Evolutionary conservation across 1,284 basidiomycete species (phyloP), one percentile per base, ranked within the genome.

Genomic region (Phellopilus nigrolimitatus): DNA sequence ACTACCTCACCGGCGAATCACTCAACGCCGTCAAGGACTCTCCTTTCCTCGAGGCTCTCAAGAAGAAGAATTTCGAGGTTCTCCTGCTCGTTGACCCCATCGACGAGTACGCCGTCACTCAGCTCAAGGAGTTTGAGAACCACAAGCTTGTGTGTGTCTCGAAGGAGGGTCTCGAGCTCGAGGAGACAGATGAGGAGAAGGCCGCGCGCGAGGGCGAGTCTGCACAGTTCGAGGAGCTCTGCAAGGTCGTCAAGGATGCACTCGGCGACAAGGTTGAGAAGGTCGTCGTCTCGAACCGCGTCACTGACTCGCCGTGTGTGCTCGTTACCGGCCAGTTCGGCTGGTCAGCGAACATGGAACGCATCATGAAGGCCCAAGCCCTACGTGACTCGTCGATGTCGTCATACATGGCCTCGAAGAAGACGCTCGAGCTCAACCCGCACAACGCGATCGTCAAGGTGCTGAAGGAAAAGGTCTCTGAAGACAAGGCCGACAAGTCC

Each of bases 201-300:
- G 82, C 80, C 66, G 73, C 69, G 36, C 91, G 92, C 55, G 95
- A 99, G 79, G 83, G 84, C 62, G 93, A 97, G 73, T 82, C 79
- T 40, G 78, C 84, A 61, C 84, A 87, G 63, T 97, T 83, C 73
- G 82, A 85, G 66, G 91, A 92, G 60, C 84, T 99, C 58, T 97
- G 92, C 83, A 81, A 89, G 62, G 82, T 87, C 59, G 91, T 98
- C 78, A 99, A 99, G 84, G 95, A 99, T 65, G 92, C 91, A 59
- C 92, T 99, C 56, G 95, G 95, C 57, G 95, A 98, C 75, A 97
- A 95, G 80, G 95, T 99, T 60, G 97, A 99, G 83, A 99, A 99
- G 83, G 97, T 99, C 33, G 84, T 97, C 59, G 80, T 98, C 62
- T 98, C 97, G 49, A 98, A 97, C 85, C 93, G 95, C 72, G 95